A percentile compares a stretch with the other conserved stretches of the same genome.
Conservation (phyloP, 768 basidiomycete genomes). For the Boletus sp. region DNA sequence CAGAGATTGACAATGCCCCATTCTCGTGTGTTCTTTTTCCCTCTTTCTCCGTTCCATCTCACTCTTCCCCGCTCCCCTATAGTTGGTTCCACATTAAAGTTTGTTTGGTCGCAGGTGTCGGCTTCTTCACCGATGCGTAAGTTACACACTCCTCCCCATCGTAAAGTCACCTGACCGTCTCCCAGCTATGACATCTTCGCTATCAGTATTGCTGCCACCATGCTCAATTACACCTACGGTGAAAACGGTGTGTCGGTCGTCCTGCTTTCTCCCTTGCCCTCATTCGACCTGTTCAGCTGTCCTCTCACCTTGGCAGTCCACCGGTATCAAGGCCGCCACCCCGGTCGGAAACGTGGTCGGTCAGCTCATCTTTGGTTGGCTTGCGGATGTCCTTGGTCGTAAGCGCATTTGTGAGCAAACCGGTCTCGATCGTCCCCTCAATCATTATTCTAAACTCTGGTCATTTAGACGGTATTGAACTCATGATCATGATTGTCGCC, state of each 20-base stretch:
- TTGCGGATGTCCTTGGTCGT: conserved; percentile 74
- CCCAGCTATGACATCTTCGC: conserved; percentile 77
- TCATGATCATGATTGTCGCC: conserved; percentile 79
- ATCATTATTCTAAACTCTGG: neutral
- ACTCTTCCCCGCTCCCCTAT: neutral
- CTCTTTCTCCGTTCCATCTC: neutral
- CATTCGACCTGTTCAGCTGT: conserved; percentile 10
- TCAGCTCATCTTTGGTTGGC: conserved; percentile 76
- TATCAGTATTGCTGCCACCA: conserved; percentile 79
- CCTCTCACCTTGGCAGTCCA: conserved; percentile 57
- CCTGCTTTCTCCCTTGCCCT: neutral
- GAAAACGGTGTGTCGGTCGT: conserved; percentile 20
- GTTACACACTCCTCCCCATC: conserved; percentile 14
- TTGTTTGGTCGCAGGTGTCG: conserved; percentile 68
- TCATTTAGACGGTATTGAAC: conserved; percentile 43
- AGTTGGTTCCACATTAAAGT: conserved; percentile 88
- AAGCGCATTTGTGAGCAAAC: conserved; percentile 70
- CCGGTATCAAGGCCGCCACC: conserved; percentile 76
- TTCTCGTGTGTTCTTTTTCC: conserved; percentile 60
- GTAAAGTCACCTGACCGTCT: neutral
- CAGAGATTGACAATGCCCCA: conserved; percentile 82
- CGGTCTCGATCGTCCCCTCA: neutral
- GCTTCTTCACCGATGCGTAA: conserved; percentile 88
- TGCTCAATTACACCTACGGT: conserved; percentile 79
- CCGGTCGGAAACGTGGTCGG: conserved; percentile 77